Evolutionary conservation across 2,329 filamentous ascomycete genomes (phyloP), one percentile per base, ranked within the genome.

Genomic region (Colletotrichum kahawae): DNA sequence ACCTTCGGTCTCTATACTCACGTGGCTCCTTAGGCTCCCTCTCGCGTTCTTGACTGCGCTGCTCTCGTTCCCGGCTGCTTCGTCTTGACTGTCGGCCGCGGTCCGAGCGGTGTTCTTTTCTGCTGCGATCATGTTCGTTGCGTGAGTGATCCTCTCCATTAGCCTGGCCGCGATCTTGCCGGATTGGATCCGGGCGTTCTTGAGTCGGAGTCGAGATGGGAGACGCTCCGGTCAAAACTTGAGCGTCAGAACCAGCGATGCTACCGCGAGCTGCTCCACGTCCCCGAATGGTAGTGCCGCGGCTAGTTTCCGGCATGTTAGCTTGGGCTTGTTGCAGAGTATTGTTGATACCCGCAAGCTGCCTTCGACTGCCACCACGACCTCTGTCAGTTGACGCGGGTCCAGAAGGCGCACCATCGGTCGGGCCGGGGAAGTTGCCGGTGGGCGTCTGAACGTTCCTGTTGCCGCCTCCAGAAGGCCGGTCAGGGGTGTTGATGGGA

Each of bases 341-440:
- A 76, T 83, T 91, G 78, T 92, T 91, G 74, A 93, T 92, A 60
- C 89, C 88, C 14, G 88, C 88, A 34, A 93, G 84, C 78, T 92
- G 90, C 72, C 91, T 85, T 74, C 87, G 73, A 36, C 73, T 75
- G 5, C 73, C 73, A 27, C 73, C 84, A 21, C 87, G 85, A 34
- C 88, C 86, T 78, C 83, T 81, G 62, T 83, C 82, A 57, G 79
- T 82, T 60, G 79, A 67, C 2, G 80, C 79, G 14, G 83, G 70
- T 18, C 80, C 51, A 82, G 83, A n/a, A 63, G 68, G 75, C 9
- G 59, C 64, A 3, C 65, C 67, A 12, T 71, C 75, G 13, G 60
- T 64, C 14, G 71, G 54, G 7, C 63, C 67, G 14, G 60, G 70
- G 36, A 74, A 76, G 34, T 59, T 70, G 21, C 74, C 71, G 16